Evolutionary conservation across 768 basidiomycete species (phyloP), one percentile per base, ranked within the genome.

Genomic region (Tricholoma hemisulphureum): DNA sequence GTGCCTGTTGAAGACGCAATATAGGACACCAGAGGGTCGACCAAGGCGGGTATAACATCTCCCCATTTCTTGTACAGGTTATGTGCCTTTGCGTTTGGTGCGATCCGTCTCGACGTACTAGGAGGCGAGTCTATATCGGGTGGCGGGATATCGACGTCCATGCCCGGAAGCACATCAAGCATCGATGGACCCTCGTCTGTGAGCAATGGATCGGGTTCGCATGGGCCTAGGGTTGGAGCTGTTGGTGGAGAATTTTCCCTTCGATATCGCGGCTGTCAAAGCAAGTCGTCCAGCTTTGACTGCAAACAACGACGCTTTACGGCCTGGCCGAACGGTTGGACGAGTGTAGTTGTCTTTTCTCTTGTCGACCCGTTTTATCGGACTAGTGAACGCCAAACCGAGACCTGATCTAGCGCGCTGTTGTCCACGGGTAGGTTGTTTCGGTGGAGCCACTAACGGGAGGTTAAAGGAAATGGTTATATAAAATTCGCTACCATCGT

Each of bases 1-100:
- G 26, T 50, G 18, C 48, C 48, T 28, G 48, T 50, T n/a, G 48
- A 20, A 28, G 26, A 26, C n/a, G 48, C 21, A 20, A 50, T 23
- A 29, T 28, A 50, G 24, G 26, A 26, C 24, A 50, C 23, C 7
- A 50, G 48, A 28, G 48, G 26, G 18, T 50, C 23, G n/a, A 50
- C 21, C 14, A 50, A 23, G n/a, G 26, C 7, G 26, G 48, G 48
- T 29, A 50, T 28, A 16, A 50, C 34, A 16, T 35, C 21, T 37
- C 37, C 37, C 51, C 34, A 52, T 52, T 35, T 52, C 13, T 52
- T 37, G 18, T 52, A 52, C 24, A 52, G 32, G 13, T 16, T 52
- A 23, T 52, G 29, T 52, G 51, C 18, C 32, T 34, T 35, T 31
- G 16, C 29, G 26, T 51, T 35, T 34, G 51, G 51, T 11, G 34